Evolutionary conservation across 345 rosid genomes (phyloP).

Genomic region (Eucalyptus marginata): DNA sequence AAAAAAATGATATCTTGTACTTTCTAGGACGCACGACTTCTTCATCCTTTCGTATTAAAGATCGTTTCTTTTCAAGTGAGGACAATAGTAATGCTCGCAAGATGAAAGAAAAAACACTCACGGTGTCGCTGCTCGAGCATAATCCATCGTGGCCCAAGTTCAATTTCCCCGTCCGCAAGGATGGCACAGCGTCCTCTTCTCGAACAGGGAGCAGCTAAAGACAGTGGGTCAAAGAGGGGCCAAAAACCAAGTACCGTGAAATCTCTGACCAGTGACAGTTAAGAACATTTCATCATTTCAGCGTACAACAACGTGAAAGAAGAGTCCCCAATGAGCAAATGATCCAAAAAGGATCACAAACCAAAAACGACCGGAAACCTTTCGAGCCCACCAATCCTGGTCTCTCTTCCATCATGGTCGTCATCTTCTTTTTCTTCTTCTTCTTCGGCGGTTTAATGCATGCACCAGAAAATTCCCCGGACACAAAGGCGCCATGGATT

Average conservation of each 20-base stretch:
- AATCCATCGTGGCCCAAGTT: neutral
- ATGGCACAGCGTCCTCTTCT: neutral
- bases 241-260: neutral
- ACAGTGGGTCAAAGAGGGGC: neutral
- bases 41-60: neutral
- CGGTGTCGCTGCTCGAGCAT: neutral
- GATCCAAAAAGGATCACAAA: neutral
- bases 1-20: neutral
- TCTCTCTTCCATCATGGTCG: neutral
- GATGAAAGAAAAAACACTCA: neutral
- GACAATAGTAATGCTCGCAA: neutral
- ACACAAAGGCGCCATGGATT: neutral
- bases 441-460: neutral
- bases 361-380: neutral
- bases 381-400: neutral
- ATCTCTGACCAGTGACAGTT: neutral
- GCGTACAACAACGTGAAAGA: neutral
- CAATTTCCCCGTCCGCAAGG: neutral
- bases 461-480: neutral
- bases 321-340: neutral
- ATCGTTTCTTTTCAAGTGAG: neutral
- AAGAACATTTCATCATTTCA: neutral
- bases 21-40: neutral
- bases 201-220: neutral
- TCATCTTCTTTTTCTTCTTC: neutral